Percentiles rank a stretch among this genome's conserved stretches.
phyloP scores from a whole-genome alignment of 768 basidiomycete genomes.

The Dentipellis sp. region DNA sequence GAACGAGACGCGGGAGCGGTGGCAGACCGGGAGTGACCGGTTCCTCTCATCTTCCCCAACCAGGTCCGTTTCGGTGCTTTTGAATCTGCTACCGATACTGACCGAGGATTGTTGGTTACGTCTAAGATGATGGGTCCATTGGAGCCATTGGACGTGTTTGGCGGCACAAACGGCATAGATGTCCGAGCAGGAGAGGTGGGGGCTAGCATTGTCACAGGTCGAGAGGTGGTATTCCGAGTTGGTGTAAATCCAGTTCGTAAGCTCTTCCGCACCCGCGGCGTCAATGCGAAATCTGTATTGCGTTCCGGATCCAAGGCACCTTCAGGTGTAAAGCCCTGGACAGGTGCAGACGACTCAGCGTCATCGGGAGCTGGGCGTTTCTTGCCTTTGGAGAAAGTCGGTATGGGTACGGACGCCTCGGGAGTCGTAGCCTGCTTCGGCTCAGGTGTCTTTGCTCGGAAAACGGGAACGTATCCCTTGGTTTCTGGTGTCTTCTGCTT shows the following conservation, averaged over 20 bases:
- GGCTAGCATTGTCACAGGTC: constrained; percentile 24
- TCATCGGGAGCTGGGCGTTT: constrained; percentile 75
- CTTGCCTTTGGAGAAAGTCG: constrained; percentile 41
- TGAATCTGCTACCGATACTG: not conserved
- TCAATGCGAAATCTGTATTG: constrained; percentile 24
- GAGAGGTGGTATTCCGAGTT: constrained; percentile 39
- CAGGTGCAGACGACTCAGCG: constrained; percentile 52
- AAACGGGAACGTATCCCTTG: constrained; percentile 13
- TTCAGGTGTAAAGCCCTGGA: constrained; percentile 56
- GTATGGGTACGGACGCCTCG: constrained; percentile 10
- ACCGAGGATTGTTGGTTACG: constrained; percentile 55
- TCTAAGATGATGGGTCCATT: constrained; percentile 32
- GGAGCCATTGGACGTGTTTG: too few relatives aligned
- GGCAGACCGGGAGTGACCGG: constrained; percentile 1
- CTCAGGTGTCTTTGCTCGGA: constrained; percentile 23
- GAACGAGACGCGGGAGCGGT: constrained; percentile 3
- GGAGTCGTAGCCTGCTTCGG: not conserved
- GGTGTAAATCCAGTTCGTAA: constrained; percentile 69
- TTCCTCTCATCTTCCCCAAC: constrained; percentile 8
- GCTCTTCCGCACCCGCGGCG: constrained; percentile 56
- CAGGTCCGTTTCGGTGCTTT: constrained; percentile 8
- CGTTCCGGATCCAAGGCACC: constrained; percentile 28
- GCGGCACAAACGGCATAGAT: constrained; percentile 15
- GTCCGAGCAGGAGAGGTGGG: constrained; percentile 43
- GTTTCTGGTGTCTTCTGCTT: constrained; percentile 48